phyloP scores from a whole-genome alignment of 1,139 yeast species.

The Saccharomycopsis phalli region DNA sequence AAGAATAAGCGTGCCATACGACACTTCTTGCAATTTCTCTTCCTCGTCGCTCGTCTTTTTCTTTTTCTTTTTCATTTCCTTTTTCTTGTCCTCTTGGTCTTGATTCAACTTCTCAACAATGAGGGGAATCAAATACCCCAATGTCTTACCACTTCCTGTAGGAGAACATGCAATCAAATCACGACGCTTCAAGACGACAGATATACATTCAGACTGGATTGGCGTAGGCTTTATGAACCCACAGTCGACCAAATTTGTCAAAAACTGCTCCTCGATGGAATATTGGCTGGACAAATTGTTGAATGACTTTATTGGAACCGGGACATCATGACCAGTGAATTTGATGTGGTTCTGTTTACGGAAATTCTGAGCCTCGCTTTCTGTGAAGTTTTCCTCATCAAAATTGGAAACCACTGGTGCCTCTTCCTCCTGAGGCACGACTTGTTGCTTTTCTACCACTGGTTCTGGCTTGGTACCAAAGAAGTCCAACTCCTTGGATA shows the following conservation, averaged over 20 bases:
- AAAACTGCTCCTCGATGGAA: slow-evolving; percentile 51
- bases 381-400: slow-evolving; percentile 29
- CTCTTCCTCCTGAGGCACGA: slow-evolving; percentile 20
- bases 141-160: slow-evolving; percentile 88
- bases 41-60: slow-evolving; percentile 22
- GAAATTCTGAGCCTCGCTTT: slow-evolving; percentile 46
- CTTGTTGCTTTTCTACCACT: slow-evolving; percentile 2
- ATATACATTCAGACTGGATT: slow-evolving; percentile 82
- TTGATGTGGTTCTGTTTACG: slow-evolving; percentile 52
- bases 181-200: slow-evolving; percentile 52
- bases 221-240: slow-evolving; percentile 85
- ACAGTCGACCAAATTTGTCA: slow-evolving; percentile 56
- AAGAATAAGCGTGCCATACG: slow-evolving; percentile 70
- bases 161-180: slow-evolving; percentile 88
- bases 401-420: slow-evolving; percentile 24
- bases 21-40: slow-evolving; percentile 50
- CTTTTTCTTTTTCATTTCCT: slow-evolving; percentile 24
- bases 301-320: slow-evolving; percentile 84
- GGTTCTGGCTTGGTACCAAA: slow-evolving; percentile 41
- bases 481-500: slow-evolving; percentile 60
- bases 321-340: slow-evolving; percentile 61
- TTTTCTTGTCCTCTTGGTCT: slow-evolving; percentile 19
- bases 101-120: slow-evolving; percentile 41
- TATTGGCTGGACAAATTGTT: slow-evolving; percentile 67
- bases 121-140: slow-evolving; percentile 80